Percentiles rank a stretch among this genome's conserved stretches.
These are phyloP conservation scores for Endothia cerciana DNA, from an alignment of 2,329 filamentous ascomycete genomes.

Conservation along the genomic window DNA sequence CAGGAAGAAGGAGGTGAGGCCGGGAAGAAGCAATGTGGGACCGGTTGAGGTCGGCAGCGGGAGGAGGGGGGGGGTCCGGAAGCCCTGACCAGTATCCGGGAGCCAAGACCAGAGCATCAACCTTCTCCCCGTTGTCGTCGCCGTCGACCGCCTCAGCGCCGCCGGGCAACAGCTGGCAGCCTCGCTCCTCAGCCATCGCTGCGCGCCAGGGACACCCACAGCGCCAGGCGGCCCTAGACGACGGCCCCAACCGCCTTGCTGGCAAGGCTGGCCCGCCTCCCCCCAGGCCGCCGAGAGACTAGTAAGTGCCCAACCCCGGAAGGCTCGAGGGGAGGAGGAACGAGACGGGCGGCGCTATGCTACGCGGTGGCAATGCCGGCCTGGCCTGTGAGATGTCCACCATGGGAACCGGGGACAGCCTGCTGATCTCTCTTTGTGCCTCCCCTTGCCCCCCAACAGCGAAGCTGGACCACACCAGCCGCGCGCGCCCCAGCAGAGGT, in stretches of 20 bases:
- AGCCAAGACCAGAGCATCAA: slow-evolving; percentile 14
- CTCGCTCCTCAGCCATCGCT: slow-evolving; percentile 21
- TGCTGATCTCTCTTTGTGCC: slow-evolving; percentile 13
- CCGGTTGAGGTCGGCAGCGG: slow-evolving; percentile 18
- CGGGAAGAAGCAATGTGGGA: slow-evolving; percentile 14
- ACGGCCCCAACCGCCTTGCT: slow-evolving; percentile 8
- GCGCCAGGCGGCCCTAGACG: slow-evolving; percentile 6
- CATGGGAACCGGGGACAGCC: too few relatives aligned
- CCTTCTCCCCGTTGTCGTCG: background rate
- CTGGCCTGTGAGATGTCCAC: too few relatives aligned
- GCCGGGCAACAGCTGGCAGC: slow-evolving; percentile 25
- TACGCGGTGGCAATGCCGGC: too few relatives aligned
- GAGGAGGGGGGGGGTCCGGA: slow-evolving; percentile 8
- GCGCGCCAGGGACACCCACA: slow-evolving; percentile 19
- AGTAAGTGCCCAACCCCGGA: slow-evolving; percentile 12
- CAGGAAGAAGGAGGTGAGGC: background rate
- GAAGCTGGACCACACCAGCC: slow-evolving; percentile 17
- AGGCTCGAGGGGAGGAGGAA: too few relatives aligned
- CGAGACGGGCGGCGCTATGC: too few relatives aligned
- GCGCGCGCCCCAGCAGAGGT: slow-evolving; percentile 19
- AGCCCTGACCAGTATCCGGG: background rate
- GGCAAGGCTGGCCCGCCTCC: slow-evolving; percentile 21
- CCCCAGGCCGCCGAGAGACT: slow-evolving; percentile 20
- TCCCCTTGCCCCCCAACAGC: background rate
- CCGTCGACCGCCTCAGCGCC: background rate